Percentiles rank a stretch among this genome's conserved stretches.
Evolutionary conservation across 768 basidiomycete species (phyloP).

Genomic region (Leccinum longicurvipes): DNA sequence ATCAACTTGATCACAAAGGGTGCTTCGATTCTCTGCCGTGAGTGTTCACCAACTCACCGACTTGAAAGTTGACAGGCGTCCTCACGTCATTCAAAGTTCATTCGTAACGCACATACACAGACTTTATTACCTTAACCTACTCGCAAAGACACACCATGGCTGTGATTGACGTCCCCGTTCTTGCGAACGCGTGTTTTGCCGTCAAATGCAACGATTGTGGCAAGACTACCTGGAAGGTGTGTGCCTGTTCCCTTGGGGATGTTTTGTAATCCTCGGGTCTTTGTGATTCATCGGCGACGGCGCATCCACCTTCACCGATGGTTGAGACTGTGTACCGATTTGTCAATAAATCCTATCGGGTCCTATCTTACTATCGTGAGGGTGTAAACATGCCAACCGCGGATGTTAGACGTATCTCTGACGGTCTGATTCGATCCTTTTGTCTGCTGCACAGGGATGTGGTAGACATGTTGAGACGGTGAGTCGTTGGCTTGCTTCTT

Average conservation of each 20-base stretch:
- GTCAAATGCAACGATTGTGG: slow-evolving; percentile 60
- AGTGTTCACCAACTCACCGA: slow-evolving; percentile 2
- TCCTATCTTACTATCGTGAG: slow-evolving; percentile 6
- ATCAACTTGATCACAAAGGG: not conserved
- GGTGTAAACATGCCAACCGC: slow-evolving; percentile 11
- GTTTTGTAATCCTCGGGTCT: slow-evolving; percentile 11
- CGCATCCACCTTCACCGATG: slow-evolving; percentile 15
- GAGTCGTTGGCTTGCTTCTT: slow-evolving; percentile 31
- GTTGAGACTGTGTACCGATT: slow-evolving; percentile 13
- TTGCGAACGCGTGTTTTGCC: slow-evolving; percentile 51
- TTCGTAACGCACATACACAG: slow-evolving; percentile 11
- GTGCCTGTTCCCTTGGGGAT: slow-evolving; percentile 32
- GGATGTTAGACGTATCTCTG: slow-evolving; percentile 16
- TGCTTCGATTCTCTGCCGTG: not conserved
- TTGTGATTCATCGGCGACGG: slow-evolving; percentile 20
- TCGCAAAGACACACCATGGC: slow-evolving; percentile 26
- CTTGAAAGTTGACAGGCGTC: slow-evolving; percentile 12
- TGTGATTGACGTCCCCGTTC: slow-evolving; percentile 26
- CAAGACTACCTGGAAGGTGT: slow-evolving; percentile 71
- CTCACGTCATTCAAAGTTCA: slow-evolving; percentile 22
- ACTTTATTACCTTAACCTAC: slow-evolving; percentile 36
- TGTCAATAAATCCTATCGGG: slow-evolving; percentile 1
- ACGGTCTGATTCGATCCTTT: not conserved
- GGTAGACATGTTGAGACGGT: slow-evolving; percentile 64
- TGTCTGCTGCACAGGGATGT: slow-evolving; percentile 52